Evolutionary conservation across 2,329 filamentous ascomycete genomes (phyloP).

Genomic region (Sarocladium strictum): DNA sequence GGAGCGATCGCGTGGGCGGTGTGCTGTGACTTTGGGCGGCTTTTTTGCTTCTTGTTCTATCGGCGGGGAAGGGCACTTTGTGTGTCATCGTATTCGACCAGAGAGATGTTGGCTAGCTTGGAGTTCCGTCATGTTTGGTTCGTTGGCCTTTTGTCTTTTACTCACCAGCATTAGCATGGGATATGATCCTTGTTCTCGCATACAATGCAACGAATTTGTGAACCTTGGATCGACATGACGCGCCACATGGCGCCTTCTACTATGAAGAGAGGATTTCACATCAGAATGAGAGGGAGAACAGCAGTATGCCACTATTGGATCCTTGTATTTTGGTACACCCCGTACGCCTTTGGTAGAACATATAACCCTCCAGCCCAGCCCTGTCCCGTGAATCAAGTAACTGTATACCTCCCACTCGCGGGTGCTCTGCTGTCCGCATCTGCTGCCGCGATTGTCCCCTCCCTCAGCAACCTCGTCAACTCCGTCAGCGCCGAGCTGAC

Average conservation of each 20-base stretch:
- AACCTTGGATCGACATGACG: too few relatives aligned
- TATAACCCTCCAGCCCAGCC: not conserved
- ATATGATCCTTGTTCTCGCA: too few relatives aligned
- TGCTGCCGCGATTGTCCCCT: conserved; percentile 83
- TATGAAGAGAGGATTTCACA: not conserved
- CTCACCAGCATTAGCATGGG: too few relatives aligned
- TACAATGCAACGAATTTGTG: too few relatives aligned
- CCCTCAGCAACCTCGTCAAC: conserved; percentile 78
- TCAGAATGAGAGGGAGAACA: not conserved
- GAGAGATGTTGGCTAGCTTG: not conserved
- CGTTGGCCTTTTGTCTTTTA: not conserved
- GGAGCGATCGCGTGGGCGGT: not conserved
- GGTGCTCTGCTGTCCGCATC: conserved; percentile 80
- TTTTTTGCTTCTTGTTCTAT: not conserved
- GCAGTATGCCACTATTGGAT: not conserved
- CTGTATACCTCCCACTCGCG: conserved; percentile 76
- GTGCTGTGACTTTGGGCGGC: not conserved
- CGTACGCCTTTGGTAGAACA: not conserved
- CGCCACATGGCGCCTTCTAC: not conserved
- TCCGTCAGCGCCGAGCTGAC: conserved; percentile 89
- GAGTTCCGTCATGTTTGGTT: not conserved
- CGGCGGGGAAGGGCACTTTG: not conserved
- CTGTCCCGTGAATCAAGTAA: conserved; percentile 51
- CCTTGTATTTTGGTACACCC: not conserved
- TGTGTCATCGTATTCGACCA: not conserved